These are phyloP conservation scores for Xylariaceae sp. DNA, from an alignment of 2,329 filamentous ascomycete species.

Conservation along the genomic window DNA sequence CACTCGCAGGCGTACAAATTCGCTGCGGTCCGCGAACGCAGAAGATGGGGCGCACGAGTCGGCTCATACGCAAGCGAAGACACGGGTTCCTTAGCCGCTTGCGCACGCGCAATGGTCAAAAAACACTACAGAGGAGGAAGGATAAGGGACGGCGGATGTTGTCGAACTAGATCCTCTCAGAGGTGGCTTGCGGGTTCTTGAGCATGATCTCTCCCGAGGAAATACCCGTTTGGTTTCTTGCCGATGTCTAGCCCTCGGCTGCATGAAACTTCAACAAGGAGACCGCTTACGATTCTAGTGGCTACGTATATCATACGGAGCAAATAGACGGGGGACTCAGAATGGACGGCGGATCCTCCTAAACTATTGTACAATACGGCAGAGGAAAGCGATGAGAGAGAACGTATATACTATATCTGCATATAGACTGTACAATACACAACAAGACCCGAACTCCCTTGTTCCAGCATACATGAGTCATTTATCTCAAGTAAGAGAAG, in stretches of 20 bases:
- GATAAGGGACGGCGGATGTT: constrained; percentile 48
- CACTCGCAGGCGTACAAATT: constrained; percentile 43
- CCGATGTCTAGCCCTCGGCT: too few species aligned
- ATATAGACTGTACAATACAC: background rate
- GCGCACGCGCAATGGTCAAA: constrained; percentile 46
- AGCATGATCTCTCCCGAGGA: too few species aligned
- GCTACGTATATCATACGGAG: too few species aligned
- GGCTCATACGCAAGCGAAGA: constrained; percentile 55
- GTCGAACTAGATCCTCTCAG: constrained; percentile 22
- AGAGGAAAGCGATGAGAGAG: background rate
- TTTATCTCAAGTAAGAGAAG: too few species aligned
- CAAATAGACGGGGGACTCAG: too few species aligned
- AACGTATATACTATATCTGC: background rate
- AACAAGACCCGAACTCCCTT: background rate
- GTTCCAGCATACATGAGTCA: background rate
- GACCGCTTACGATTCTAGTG: too few species aligned
- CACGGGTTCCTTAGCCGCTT: constrained; percentile 53
- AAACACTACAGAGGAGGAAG: constrained; percentile 47
- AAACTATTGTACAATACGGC: background rate
- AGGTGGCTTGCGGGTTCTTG: too few species aligned
- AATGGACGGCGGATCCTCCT: too few species aligned
- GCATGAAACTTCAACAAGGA: too few species aligned
- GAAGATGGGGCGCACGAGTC: constrained; percentile 51
- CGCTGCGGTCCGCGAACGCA: constrained; percentile 55
- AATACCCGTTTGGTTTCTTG: too few species aligned